phyloP scores from a whole-genome alignment of 768 basidiomycete genomes.

The Tephrocybe sp. region DNA sequence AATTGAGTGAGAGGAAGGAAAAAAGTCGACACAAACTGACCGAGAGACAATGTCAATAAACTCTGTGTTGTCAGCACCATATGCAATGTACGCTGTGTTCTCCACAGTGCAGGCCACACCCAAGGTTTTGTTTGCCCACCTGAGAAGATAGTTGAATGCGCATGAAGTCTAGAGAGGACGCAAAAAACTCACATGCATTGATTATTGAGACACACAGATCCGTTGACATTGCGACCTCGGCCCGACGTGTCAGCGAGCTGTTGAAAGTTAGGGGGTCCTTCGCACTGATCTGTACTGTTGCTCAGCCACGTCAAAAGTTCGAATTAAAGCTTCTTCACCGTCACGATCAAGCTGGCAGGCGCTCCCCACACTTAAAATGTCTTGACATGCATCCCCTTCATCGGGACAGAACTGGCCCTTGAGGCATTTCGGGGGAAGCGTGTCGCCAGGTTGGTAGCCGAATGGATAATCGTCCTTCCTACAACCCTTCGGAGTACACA shows the following conservation, averaged over 20 bases:
- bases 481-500: constrained; percentile 67
- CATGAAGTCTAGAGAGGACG: not conserved
- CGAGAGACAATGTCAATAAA: constrained; percentile 81
- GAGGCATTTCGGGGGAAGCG: constrained; percentile 60
- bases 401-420: constrained; percentile 78
- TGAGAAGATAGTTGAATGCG: constrained; percentile 21
- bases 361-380: constrained; percentile 55
- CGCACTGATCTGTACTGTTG: constrained; percentile 64
- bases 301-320: not conserved
- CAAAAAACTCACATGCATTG: constrained; percentile 70
- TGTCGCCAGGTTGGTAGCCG: constrained; percentile 46
- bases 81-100: constrained; percentile 78
- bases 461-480: constrained; percentile 77
- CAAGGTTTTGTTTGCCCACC: constrained; percentile 77
- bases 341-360: constrained; percentile 86
- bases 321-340: constrained; percentile 41
- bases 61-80: constrained; percentile 47
- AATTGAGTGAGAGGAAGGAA: not conserved
- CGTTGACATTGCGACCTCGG: constrained; percentile 74
- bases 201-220: constrained; percentile 80
- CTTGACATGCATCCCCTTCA: constrained; percentile 70
- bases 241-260: constrained; percentile 63
- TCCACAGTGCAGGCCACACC: constrained; percentile 66
- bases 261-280: constrained; percentile 59
- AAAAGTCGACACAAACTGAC: constrained; percentile 32